Evolutionary conservation across 2,329 filamentous ascomycete genomes (phyloP).

Genomic region (Monosporascus ibericus): DNA sequence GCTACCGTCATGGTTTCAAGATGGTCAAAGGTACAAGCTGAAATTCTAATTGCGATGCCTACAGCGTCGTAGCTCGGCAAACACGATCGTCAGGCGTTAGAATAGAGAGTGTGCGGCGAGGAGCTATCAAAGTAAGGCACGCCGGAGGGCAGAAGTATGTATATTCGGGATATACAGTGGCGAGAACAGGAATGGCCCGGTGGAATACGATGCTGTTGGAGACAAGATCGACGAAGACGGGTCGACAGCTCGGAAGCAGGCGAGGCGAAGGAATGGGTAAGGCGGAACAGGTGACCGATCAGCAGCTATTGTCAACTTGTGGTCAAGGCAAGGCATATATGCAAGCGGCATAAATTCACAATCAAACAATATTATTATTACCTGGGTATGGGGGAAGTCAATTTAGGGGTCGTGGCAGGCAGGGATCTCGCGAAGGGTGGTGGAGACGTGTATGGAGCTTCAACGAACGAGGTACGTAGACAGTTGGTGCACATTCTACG

Average conservation of each 20-base stretch:
- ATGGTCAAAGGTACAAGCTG: conserved; percentile 1
- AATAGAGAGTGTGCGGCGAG: neutral
- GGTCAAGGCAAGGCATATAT: neutral
- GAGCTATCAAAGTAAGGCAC: neutral
- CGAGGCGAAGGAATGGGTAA: neutral
- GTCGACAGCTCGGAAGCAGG: neutral
- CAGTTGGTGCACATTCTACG: no score
- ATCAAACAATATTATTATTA: neutral
- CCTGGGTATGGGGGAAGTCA: neutral
- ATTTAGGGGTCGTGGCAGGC: neutral
- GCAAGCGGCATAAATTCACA: neutral
- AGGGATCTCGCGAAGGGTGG: neutral
- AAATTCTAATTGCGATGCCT: neutral
- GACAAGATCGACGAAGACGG: neutral
- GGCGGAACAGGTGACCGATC: neutral
- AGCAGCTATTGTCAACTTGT: neutral
- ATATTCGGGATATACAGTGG: neutral
- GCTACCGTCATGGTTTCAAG: conserved; percentile 29
- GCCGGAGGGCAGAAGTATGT: neutral
- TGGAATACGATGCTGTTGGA: neutral
- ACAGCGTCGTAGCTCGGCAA: neutral
- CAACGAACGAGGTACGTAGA: neutral
- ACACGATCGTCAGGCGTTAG: neutral
- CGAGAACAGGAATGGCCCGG: neutral
- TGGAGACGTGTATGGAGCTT: neutral